Percentiles rank a stretch among this genome's conserved stretches.
These are phyloP conservation scores for Erysimum cheiri DNA, from an alignment of 441 rosid genomes.

Conservation along the genomic window DNA sequence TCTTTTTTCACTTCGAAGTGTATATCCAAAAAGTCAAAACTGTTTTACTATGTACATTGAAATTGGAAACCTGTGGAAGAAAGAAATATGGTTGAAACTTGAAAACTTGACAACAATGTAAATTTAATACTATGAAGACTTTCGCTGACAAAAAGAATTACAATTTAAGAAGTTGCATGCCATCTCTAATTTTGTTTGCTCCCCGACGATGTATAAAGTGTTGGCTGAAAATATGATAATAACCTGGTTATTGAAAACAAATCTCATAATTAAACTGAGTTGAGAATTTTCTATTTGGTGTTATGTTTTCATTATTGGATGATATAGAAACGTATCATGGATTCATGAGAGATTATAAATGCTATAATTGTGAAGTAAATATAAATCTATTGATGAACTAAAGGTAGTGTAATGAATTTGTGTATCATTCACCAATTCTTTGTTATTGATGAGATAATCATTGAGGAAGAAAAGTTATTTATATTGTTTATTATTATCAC, in stretches of 20 bases:
- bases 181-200: background rate
- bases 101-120: slow-evolving; percentile 44
- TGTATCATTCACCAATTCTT: slow-evolving; percentile 18
- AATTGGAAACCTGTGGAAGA: slow-evolving; percentile 31
- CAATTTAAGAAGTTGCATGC: background rate
- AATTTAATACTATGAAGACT: slow-evolving; percentile 32
- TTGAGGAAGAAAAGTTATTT: slow-evolving; percentile 30
- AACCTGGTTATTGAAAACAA: background rate
- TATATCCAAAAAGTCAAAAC: slow-evolving; percentile 41
- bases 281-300: slow-evolving; percentile 9
- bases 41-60: slow-evolving; percentile 31
- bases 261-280: slow-evolving; percentile 15
- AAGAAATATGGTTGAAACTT: slow-evolving; percentile 46
- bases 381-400: slow-evolving; percentile 26
- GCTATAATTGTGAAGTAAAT: slow-evolving; percentile 25
- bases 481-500: slow-evolving; percentile 4
- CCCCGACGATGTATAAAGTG: background rate
- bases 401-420: slow-evolving; percentile 34
- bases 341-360: slow-evolving; percentile 29
- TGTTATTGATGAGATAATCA: slow-evolving; percentile 43
- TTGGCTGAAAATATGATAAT: background rate
- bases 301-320: slow-evolving; percentile 28
- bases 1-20: slow-evolving; percentile 12
- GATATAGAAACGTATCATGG: slow-evolving; percentile 8
- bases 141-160: slow-evolving; percentile 28